phyloP scores from a whole-genome alignment of 192 early-diverging fungal genomes.

The Umbelopsis vinacea region DNA sequence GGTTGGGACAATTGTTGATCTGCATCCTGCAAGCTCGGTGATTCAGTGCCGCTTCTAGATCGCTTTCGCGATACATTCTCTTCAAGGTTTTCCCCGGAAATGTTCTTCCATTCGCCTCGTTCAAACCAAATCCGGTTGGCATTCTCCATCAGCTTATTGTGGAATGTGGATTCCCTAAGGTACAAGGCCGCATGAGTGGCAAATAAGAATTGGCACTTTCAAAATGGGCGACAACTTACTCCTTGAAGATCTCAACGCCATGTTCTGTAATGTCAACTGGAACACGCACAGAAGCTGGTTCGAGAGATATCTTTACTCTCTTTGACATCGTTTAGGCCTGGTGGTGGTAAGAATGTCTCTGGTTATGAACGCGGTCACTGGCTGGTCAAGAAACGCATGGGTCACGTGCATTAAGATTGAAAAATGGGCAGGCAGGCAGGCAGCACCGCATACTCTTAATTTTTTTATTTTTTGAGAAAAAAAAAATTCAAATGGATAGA shows the following conservation, averaged over 20 bases:
- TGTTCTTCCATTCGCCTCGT: constrained; percentile 40
- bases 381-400: neutral
- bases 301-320: constrained; percentile 39
- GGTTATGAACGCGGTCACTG: neutral
- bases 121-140: constrained; percentile 47
- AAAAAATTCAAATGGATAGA: too few relatives aligned
- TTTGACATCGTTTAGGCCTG: constrained; percentile 24
- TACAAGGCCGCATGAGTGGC: neutral
- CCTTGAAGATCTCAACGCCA: constrained; percentile 39
- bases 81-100: constrained; percentile 31
- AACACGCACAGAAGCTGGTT: constrained; percentile 31
- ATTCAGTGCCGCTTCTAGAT: neutral
- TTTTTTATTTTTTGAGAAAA: too few relatives aligned
- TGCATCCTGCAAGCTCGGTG: neutral
- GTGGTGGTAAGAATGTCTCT: neutral
- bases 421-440: too few relatives aligned
- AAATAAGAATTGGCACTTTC: neutral
- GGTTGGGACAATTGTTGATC: neutral
- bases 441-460: too few relatives aligned
- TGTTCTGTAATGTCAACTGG: constrained; percentile 37
- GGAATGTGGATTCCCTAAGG: constrained; percentile 33
- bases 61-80: constrained; percentile 11
- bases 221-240: constrained; percentile 13
- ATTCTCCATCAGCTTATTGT: constrained; percentile 40
- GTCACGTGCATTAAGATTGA: too few relatives aligned